Conservation (phyloP, 208 protist species). For the Borovskyia barvae region DNA sequence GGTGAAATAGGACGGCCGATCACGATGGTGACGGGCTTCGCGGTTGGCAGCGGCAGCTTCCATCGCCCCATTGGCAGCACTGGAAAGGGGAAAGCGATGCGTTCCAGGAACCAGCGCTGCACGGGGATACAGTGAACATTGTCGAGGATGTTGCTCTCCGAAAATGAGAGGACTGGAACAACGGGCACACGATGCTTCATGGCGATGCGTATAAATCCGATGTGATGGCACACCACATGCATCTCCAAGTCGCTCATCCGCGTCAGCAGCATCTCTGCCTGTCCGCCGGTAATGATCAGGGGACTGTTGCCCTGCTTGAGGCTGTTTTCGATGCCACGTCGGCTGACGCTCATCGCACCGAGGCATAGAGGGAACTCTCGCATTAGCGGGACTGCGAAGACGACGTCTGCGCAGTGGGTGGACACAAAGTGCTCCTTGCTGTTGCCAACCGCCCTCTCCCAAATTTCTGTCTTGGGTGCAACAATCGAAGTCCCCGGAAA, state of each 20-base stretch:
- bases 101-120: slow-evolving; percentile 52
- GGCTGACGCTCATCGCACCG: slow-evolving; percentile 57
- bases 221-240: slow-evolving; percentile 73
- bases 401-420: slow-evolving; percentile 67
- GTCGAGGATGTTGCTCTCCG: slow-evolving; percentile 72
- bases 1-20: slow-evolving; percentile 60
- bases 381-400: slow-evolving; percentile 72
- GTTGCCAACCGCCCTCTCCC: slow-evolving; percentile 50
- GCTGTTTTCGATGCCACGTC: slow-evolving; percentile 45
- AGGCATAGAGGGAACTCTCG: slow-evolving; percentile 75
- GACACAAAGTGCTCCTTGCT: slow-evolving; percentile 41
- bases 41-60: slow-evolving; percentile 58
- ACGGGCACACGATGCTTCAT: slow-evolving; percentile 58
- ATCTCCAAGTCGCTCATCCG: slow-evolving; percentile 40
- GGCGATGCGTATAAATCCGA: slow-evolving; percentile 76
- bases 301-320: slow-evolving; percentile 65
- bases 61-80: slow-evolving; percentile 76
- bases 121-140: slow-evolving; percentile 60
- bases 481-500: slow-evolving; percentile 73
- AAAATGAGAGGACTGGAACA: slow-evolving; percentile 81
- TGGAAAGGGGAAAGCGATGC: slow-evolving; percentile 82
- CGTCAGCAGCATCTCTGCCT: slow-evolving; percentile 85
- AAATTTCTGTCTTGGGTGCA: slow-evolving; percentile 45
- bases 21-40: slow-evolving; percentile 61
- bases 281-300: slow-evolving; percentile 81